Evolutionary conservation across 148 eudicot species (phyloP).

Genomic region (Rhododendron molle): DNA sequence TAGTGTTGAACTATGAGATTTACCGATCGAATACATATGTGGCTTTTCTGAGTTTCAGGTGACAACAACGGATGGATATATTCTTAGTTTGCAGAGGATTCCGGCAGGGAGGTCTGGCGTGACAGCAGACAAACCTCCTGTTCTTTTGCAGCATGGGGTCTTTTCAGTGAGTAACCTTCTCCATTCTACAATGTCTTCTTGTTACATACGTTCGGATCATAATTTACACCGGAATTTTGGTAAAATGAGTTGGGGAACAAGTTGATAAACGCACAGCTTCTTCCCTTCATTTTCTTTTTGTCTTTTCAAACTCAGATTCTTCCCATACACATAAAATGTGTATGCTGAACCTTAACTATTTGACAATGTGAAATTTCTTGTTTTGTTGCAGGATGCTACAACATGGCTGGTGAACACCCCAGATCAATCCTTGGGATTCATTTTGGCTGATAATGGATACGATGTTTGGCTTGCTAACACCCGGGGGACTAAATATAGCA

Average conservation of each 20-base stretch:
- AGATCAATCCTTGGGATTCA: conserved; percentile 43
- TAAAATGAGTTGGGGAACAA: too few species aligned
- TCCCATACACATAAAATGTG: too few species aligned
- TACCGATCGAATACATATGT: background rate
- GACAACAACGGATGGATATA: conserved; percentile 43
- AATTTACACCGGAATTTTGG: too few species aligned
- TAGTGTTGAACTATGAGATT: background rate
- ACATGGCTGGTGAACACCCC: conserved; percentile 47
- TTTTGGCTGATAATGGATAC: conserved; percentile 53
- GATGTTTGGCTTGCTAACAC: conserved; percentile 61
- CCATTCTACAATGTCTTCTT: background rate
- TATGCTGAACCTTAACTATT: too few species aligned
- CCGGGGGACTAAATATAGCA: conserved; percentile 48
- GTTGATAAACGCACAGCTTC: background rate
- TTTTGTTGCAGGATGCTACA: conserved; percentile 34
- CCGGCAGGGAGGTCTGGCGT: conserved; percentile 28
- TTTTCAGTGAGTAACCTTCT: conserved; percentile 21
- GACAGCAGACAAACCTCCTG: conserved; percentile 24
- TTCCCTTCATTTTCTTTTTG: too few species aligned
- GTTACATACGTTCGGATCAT: background rate
- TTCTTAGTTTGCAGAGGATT: conserved; percentile 43
- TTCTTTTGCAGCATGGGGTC: conserved; percentile 48
- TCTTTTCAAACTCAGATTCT: background rate
- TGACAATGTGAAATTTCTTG: too few species aligned
- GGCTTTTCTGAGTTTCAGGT: conserved; percentile 20